Conservation (phyloP, 2,329 filamentous ascomycete species). For the Aspergillus piperis region DNA sequence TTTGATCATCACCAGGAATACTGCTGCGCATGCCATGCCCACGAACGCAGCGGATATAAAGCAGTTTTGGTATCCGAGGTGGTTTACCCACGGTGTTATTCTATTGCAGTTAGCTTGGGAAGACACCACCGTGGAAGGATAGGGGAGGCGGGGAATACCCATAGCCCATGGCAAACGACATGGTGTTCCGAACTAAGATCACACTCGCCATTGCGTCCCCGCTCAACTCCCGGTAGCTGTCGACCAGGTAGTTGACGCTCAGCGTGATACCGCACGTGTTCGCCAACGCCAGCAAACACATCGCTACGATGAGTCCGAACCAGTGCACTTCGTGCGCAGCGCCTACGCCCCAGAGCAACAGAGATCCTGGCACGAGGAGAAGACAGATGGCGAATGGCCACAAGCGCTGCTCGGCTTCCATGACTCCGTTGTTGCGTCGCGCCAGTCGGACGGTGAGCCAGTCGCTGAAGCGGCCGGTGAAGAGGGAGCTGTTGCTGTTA, state of each 20-base stretch:
- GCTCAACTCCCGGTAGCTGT: slow-evolving; percentile 44
- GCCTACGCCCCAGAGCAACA: slow-evolving; percentile 45
- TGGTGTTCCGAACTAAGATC: slow-evolving; percentile 51
- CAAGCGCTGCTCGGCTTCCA: slow-evolving; percentile 46
- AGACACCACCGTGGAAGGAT: background rate
- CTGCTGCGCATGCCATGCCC: slow-evolving; percentile 38
- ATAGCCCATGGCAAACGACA: slow-evolving; percentile 51
- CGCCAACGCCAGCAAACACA: slow-evolving; percentile 45
- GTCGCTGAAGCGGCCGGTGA: slow-evolving; percentile 43
- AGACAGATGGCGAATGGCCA: slow-evolving; percentile 43
- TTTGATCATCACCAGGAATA: slow-evolving; percentile 44
- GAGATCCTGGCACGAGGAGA: slow-evolving; percentile 36
- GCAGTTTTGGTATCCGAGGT: slow-evolving; percentile 49
- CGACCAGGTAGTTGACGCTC: slow-evolving; percentile 44
- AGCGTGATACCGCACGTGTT: slow-evolving; percentile 41
- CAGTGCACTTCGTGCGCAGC: slow-evolving; percentile 46
- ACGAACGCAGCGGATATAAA: slow-evolving; percentile 46
- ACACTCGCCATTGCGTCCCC: slow-evolving; percentile 46
- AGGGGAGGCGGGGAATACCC: slow-evolving; percentile 31
- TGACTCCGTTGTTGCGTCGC: slow-evolving; percentile 43
- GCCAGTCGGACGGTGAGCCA: slow-evolving; percentile 42
- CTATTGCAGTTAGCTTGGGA: slow-evolving; percentile 21
- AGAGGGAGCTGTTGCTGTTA: slow-evolving; percentile 32
- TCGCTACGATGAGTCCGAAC: slow-evolving; percentile 46
- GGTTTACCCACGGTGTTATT: slow-evolving; percentile 50